Evolutionary conservation across 768 basidiomycete species (phyloP).

Genomic region (Agrocybe pediades): DNA sequence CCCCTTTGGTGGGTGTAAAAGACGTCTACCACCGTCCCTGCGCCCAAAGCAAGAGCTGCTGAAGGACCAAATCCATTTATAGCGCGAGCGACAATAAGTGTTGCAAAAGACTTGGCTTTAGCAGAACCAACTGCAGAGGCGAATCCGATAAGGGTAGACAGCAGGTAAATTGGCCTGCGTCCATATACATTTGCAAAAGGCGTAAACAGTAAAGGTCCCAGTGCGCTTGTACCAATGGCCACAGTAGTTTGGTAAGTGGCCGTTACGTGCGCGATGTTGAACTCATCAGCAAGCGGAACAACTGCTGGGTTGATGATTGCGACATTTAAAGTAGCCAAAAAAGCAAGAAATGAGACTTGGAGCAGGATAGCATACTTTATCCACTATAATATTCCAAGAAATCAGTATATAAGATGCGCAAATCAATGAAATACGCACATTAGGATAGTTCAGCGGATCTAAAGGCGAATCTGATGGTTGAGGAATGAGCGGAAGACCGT

Average conservation of each 20-base stretch:
- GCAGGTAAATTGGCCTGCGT: conserved; percentile 35
- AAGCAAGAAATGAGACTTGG: conserved; percentile 35
- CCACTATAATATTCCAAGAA: conserved; percentile 28
- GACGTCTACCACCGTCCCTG: conserved; percentile 39
- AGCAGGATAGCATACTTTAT: conserved; percentile 32
- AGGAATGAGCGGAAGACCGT: conserved; percentile 41
- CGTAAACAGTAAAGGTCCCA: conserved; percentile 39
- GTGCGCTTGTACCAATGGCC: conserved; percentile 34
- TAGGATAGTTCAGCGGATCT: conserved; percentile 45
- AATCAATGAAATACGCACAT: conserved; percentile 17
- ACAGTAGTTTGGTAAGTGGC: conserved; percentile 43
- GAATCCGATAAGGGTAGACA: conserved; percentile 36
- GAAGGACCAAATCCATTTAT: conserved; percentile 38
- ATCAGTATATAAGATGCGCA: neutral
- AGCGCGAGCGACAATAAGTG: conserved; percentile 33
- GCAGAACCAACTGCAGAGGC: conserved; percentile 35
- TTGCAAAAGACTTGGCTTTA: conserved; percentile 31
- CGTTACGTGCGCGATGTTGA: conserved; percentile 34
- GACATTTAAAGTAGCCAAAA: conserved; percentile 38
- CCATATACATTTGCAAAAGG: conserved; percentile 44
- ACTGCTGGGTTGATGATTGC: conserved; percentile 41
- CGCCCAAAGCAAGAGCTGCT: conserved; percentile 37
- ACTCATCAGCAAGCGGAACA: conserved; percentile 36
- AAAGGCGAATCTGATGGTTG: conserved; percentile 39
- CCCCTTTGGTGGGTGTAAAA: conserved; percentile 40